Base-by-base conservation (phyloP, 768 basidiomycete genomes). In the Grammothele lineata region DNA sequence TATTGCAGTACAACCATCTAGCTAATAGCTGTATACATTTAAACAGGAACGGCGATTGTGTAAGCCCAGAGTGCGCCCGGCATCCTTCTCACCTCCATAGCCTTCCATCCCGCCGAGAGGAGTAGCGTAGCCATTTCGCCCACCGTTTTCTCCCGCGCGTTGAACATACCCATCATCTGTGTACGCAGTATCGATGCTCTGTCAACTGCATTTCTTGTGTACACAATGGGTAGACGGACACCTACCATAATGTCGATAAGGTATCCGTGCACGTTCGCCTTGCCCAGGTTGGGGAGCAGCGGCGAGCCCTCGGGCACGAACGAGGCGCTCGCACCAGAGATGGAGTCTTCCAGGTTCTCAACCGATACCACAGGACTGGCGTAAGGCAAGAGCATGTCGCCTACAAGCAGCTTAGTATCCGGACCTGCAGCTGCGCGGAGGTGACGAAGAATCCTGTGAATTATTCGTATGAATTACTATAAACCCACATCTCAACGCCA, bases 231-330 rank as follows among this genome's bases (percentile, higher is more conserved):
- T 8, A 36, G 35, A 36, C 35, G 18, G 8, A 36, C 8, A 6
- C n/a, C 35, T 37, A 85, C 85, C 24, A 79, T 76, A 55, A 85
- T 62, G 59, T 87, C 85, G 72, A 85, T 73, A 73, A 77, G 84
- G 60, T 85, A 87, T 5, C 75, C 83, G 52, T 77, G 81, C 5
- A 80, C 74, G 58, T 65, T 87, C 6, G 85, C 85, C 56, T 81
- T 83, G 0, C 87, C 87, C 5, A 87, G 63, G 58, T 89, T 90
- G 5, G 85, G 70, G 23, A 88, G 68, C n/a, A 90, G 63, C 30
- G 85, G 84, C 17, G 75, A 72, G 10, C 77, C 72, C 2, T 75
- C 71, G 3, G 78, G 74, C 1, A 74, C 80, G 4, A 84, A 69
- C 35, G 70, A 69, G 18, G 18, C 37, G 21, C 23, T 34, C 12